Percentiles rank a stretch among this genome's conserved stretches.
phyloP scores from a whole-genome alignment of 2,329 filamentous ascomycete species.

The Ophiostoma sp. region DNA sequence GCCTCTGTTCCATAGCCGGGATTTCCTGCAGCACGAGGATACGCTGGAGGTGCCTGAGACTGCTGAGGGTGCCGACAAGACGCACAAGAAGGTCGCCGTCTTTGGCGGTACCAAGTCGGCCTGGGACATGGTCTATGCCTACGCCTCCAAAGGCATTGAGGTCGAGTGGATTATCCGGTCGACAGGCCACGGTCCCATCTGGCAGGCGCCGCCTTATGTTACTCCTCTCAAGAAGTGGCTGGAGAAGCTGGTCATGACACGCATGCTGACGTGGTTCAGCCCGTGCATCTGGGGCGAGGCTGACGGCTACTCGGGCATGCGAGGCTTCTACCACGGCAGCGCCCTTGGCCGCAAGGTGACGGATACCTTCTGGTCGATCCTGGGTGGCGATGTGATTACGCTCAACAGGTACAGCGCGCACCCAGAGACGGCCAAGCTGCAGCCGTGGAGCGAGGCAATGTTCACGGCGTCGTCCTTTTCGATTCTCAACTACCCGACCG shows the following conservation, averaged over 20 bases:
- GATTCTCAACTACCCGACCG: constrained; percentile 60
- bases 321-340: constrained; percentile 59
- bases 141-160: constrained; percentile 54
- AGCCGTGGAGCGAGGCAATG: constrained; percentile 52
- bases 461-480: constrained; percentile 57
- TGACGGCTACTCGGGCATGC: constrained; percentile 58
- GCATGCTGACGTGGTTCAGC: constrained; percentile 71
- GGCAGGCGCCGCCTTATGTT: constrained; percentile 60
- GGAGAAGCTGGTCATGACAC: constrained; percentile 66
- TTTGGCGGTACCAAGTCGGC: constrained; percentile 66
- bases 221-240: constrained; percentile 68
- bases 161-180: constrained; percentile 63
- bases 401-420: constrained; percentile 57
- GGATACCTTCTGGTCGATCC: constrained; percentile 57
- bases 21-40: constrained; percentile 45
- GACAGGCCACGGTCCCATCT: constrained; percentile 58
- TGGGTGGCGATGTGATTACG: constrained; percentile 56
- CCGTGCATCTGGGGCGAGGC: constrained; percentile 71
- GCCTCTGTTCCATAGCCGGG: constrained; percentile 52
- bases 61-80: not conserved
- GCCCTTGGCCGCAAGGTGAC: constrained; percentile 57
- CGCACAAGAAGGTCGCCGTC: constrained; percentile 50
- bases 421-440: constrained; percentile 54
- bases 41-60: constrained; percentile 40
- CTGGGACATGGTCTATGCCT: constrained; percentile 65